phyloP scores from a whole-genome alignment of 257 asterid genomes.

The Solanum bulbocastanum region DNA sequence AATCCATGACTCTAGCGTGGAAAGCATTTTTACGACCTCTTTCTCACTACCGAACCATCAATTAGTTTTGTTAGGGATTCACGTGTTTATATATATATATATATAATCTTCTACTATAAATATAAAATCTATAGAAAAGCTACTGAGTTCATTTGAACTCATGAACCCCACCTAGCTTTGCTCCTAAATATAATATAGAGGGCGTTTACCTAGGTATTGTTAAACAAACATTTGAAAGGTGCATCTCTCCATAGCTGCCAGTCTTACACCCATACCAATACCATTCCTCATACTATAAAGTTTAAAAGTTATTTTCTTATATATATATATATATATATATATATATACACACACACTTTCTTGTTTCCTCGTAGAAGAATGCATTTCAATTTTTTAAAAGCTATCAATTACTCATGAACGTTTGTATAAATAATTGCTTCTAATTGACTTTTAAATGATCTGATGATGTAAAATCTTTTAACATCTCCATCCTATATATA shows the following conservation, averaged over 20 bases:
- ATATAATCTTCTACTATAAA: too few species aligned
- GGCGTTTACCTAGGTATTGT: neutral
- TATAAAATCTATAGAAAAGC: too few species aligned
- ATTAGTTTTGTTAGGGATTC: too few species aligned
- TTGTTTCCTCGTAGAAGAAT: neutral
- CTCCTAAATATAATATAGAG: neutral
- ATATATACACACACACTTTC: neutral
- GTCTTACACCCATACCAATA: slow-evolving; percentile 5
- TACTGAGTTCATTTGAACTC: too few species aligned
- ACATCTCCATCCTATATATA: neutral
- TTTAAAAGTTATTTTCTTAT: neutral
- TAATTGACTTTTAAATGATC: neutral
- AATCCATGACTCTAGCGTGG: too few species aligned
- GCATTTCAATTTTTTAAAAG: neutral
- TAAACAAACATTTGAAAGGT: neutral
- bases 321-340: neutral
- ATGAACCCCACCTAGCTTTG: rapidly evolving
- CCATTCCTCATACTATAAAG: neutral
- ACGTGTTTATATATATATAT: too few species aligned
- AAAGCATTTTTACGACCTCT: too few species aligned
- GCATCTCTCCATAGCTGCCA: neutral
- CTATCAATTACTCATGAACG: neutral
- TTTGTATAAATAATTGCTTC: neutral
- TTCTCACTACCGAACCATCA: too few species aligned
- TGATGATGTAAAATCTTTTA: neutral